Evolutionary conservation across 345 rosid species (phyloP), one percentile per base, ranked within the genome.

Genomic region (Eucalyptus regnans): DNA sequence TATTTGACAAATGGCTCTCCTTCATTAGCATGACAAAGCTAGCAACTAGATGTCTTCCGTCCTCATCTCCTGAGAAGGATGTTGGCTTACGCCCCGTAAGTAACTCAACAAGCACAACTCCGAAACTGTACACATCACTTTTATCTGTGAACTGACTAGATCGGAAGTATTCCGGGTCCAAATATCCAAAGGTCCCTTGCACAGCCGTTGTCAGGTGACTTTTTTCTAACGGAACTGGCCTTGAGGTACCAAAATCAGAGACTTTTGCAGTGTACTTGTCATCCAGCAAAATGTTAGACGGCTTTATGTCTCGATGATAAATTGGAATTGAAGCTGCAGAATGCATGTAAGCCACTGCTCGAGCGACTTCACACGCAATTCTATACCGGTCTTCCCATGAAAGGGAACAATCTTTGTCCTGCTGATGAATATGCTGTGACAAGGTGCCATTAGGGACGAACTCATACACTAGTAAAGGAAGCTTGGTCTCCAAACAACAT

Each of bases 61-160:
- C 25, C 22, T 54, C 60, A 54, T 54, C 60, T 54, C 23, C 60
- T 54, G 60, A 54, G 23, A 54, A 54, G 23, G 60, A 54, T 8
- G 60, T 54, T 7, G 60, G 60, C 60, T 54, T 20, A 7, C 20
- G 25, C 5, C 60, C 60, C 1, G 25, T 54, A 54, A 54, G 60
- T 54, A 54, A 8, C 9, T 54, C 94, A 43, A 89, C 89, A 33
- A 93, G 56, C 22, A 91, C 94, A 43, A 94, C 94, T 9, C 94
- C 93, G n/a, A 93, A 94, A 76, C 94, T 93, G 22, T 93, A 93
- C 6, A 94, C 95, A 90, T 94, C 94, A 3, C 95, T 94, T 86
- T 94, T 93, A 49, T 90, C 89, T 3, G 93, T 92, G 5, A 87
- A 90, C 64, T 88, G 89, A 56, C 89, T 87, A 1, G 93, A 89